Base-by-base conservation (phyloP, 1,139 yeast species). In the Blastobotrys ciferrii region DNA sequence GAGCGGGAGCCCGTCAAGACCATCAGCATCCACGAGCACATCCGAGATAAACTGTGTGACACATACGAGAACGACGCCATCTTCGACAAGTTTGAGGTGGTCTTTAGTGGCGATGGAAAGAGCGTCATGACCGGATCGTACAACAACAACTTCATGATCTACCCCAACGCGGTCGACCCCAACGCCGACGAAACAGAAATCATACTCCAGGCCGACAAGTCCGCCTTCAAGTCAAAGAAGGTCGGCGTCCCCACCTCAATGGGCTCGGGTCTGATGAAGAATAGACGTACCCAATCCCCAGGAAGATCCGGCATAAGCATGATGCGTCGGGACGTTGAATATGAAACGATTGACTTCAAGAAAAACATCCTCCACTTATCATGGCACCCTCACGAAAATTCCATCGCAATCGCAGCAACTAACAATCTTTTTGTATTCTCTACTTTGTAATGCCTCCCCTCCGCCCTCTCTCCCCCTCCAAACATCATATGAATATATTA, bases 11-110 rank as follows among this genome's bases (percentile, higher is more conserved):
- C 99, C 23, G 73, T 94, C 50, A 88, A 88, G 69, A 91, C 97
- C 12, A 89, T 94, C 57, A 88, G 87, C 67, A 92, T 94, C 58
- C 98, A 94, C 68, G 98, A 94, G 67, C 95, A 88, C 67, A 79
- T 94, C 61, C 81, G 96, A 61, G 96, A 89, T 63, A 78, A 94
- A 65, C 76, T 94, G 63, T 92, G 98, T 71, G 98, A 94, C 68
- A 89, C 98, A 38, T 94, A 94, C 72, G 99, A 94, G 68, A 91
- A 91, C 67, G 98, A 94, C 71, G 96, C 98, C 45, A 94, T 94
- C 53, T 94, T 94, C 72, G 98, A 94, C 74, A 94, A 92, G 75
- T 94, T 94, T 69, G 98, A 92, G 73, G 96, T 89, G 52, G 95
- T 85, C 60, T 89, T 92, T 65, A 80, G 91, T 59, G 98, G 98